These are phyloP conservation scores for Candida oleophila DNA, from an alignment of 805 yeast genomes.

Conservation along the genomic window DNA sequence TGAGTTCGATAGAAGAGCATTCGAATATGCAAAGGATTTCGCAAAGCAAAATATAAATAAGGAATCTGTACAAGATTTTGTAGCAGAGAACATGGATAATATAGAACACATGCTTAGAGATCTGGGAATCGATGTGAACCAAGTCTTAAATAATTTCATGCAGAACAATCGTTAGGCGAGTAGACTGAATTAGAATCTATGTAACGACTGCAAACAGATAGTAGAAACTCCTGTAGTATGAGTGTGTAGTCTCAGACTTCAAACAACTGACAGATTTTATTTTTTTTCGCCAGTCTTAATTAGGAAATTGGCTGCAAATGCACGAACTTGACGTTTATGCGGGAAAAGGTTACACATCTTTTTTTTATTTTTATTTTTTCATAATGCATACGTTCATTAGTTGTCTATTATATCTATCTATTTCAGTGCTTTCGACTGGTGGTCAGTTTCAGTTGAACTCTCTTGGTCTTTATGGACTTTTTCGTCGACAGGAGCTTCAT, in stretches of 20 bases:
- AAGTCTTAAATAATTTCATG: neutral
- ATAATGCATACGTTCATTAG: neutral
- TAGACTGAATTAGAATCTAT: neutral
- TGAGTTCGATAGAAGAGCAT: neutral
- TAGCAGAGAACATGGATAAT: neutral
- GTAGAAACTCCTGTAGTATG: too few relatives aligned
- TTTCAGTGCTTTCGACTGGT: neutral
- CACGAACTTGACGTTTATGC: too few relatives aligned
- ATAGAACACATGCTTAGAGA: neutral
- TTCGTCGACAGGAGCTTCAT: constrained; percentile 18
- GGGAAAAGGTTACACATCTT: neutral
- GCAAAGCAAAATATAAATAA: neutral
- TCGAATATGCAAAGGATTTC: neutral
- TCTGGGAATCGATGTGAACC: constrained; percentile 1
- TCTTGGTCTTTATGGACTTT: neutral
- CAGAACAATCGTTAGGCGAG: neutral
- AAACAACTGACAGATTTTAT: too few relatives aligned
- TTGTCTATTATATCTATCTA: neutral
- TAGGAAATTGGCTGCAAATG: neutral
- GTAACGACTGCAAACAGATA: neutral
- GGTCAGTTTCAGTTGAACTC: neutral
- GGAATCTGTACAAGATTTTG: neutral
- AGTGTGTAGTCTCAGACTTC: too few relatives aligned
- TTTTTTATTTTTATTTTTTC: neutral
- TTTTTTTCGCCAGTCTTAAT: too few relatives aligned